Base-by-base conservation (phyloP, 148 eudicot genomes). In the Heliamphora exappendiculata region DNA sequence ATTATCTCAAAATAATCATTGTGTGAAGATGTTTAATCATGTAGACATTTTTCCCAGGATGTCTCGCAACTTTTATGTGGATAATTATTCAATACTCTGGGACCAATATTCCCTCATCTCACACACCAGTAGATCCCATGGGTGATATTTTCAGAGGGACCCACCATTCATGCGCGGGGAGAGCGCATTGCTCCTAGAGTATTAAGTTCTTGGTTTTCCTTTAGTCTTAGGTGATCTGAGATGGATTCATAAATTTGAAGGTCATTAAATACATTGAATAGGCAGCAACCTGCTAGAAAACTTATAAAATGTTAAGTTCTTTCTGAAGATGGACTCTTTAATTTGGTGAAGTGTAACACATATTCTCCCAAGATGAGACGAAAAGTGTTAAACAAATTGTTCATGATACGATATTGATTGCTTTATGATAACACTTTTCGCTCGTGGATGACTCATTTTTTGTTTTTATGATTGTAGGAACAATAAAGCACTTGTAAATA, bases 401-500 rank as follows among this genome's bases (percentile, higher is more conserved):
- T 42, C 22, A 42, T 67, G 51, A 20, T 49, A 31, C 14, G n/a
- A 67, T 41, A 42, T 22, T 10, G 31, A 41, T 68, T 41, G 1
- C 14, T 44, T 17, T n/a, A n/a, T 41, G 53, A 41, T 26, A 22
- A 1, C 34, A 67, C 10, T 41, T 9, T 10, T 42, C 33, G 22
- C 47, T 67, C 57, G 2, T 54, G 34, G 12, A 29, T 9, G 26
- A 36, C 34, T 77, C 74, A 36, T 17, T 57, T 4, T 9, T 58
- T 19, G 5, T 62, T 47, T 13, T 76, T 42, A 60, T 82, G 73
- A 77, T 69, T 67, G n/a, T 75, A 93, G 96, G 87, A 76, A 70
- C 36, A 89, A 83, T 79, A 83, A 87, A 81, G 88, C 81, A 50
- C 84, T 88, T 20, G 88, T 85, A 26, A 70, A 70, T 74, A 64